A percentile compares a stretch with the other conserved stretches of the same genome.
These are phyloP conservation scores for Diplotaxis tenuifolia DNA, from an alignment of 345 rosid genomes.

Conservation along the genomic window DNA sequence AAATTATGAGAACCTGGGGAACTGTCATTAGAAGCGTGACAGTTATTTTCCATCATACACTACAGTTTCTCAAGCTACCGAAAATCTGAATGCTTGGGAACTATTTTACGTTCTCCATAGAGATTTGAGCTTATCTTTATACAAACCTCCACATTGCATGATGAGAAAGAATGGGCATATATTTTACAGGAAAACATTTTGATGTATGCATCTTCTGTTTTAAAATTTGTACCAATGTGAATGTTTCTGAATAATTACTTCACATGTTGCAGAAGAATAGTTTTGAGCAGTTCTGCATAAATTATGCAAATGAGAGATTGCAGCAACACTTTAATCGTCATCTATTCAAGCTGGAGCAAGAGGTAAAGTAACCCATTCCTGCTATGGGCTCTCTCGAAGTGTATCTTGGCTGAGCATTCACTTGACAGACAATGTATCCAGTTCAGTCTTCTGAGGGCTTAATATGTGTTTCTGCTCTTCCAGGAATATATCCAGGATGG, in stretches of 20 bases:
- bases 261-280: slow-evolving; percentile 78
- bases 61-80: neutral
- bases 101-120: neutral
- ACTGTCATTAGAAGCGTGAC: neutral
- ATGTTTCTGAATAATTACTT: slow-evolving; percentile 20
- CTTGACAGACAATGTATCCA: neutral
- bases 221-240: slow-evolving; percentile 5
- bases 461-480: slow-evolving; percentile 14
- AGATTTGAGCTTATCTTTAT: slow-evolving; percentile 1
- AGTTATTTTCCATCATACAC: neutral
- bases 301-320: slow-evolving; percentile 97
- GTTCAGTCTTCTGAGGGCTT: slow-evolving; percentile 12
- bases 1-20: neutral
- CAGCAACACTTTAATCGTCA: slow-evolving; percentile 99
- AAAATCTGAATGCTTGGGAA: neutral
- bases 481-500: slow-evolving; percentile 98
- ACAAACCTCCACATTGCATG: neutral
- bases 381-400: slow-evolving; percentile 5
- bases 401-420: neutral
- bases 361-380: slow-evolving; percentile 49
- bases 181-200: slow-evolving; percentile 1
- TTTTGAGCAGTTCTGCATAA: slow-evolving; percentile 97
- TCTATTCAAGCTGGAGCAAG: slow-evolving; percentile 95
- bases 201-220: slow-evolving; percentile 22
- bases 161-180: neutral